phyloP scores from a whole-genome alignment of 768 basidiomycete genomes.

The Coprinellus micaceus region DNA sequence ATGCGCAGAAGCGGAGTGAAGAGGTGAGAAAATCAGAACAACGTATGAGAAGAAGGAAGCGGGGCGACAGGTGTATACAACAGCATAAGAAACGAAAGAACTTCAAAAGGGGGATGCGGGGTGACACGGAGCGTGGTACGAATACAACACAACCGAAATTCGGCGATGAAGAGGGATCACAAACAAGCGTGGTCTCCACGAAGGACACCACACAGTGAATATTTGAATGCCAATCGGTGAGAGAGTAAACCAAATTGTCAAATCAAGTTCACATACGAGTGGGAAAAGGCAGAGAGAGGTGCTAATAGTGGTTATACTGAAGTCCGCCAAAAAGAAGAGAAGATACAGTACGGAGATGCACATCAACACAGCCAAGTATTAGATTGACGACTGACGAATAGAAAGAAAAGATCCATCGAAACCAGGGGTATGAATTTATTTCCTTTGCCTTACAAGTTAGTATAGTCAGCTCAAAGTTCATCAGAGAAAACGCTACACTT shows the following conservation, averaged over 20 bases:
- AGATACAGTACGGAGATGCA: background rate
- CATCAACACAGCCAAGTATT: background rate
- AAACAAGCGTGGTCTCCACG: too few species aligned
- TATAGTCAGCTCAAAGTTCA: background rate
- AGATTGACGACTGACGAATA: background rate
- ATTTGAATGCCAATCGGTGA: too few species aligned
- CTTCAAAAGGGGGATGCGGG: too few species aligned
- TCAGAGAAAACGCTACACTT: conserved; percentile 6
- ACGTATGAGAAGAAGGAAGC: too few species aligned
- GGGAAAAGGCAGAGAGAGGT: background rate
- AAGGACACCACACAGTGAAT: too few species aligned
- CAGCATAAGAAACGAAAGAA: too few species aligned
- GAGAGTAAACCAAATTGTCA: background rate
- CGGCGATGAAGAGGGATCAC: too few species aligned
- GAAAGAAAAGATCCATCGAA: background rate
- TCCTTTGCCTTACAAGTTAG: background rate
- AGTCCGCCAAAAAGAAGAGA: background rate
- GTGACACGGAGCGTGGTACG: too few species aligned
- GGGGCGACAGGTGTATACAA: too few species aligned
- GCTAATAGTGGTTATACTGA: background rate
- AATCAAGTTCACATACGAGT: background rate
- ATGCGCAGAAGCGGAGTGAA: too few species aligned
- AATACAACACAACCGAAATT: too few species aligned
- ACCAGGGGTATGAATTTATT: background rate
- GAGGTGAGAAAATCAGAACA: too few species aligned